These are phyloP conservation scores for Irineochytrium annulatum DNA, from an alignment of 192 early-diverging fungal genomes.

Conservation along the genomic window DNA sequence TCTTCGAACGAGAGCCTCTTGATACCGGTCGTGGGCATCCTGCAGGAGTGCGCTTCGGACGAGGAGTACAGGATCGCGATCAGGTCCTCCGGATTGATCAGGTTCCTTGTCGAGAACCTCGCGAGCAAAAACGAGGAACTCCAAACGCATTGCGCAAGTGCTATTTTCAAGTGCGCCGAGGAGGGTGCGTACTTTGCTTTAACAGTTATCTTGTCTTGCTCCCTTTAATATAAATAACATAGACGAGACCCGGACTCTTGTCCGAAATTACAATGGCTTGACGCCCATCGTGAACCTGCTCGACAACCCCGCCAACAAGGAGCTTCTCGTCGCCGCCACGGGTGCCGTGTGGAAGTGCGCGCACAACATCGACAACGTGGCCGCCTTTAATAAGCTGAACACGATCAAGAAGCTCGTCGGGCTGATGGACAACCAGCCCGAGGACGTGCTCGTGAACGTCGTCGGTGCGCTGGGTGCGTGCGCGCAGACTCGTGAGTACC, in stretches of 20 bases:
- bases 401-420: conserved; percentile 65
- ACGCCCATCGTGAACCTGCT: conserved; percentile 52
- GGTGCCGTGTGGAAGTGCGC: conserved; percentile 68
- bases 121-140: conserved; percentile 56
- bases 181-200: conserved; percentile 42
- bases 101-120: conserved; percentile 60
- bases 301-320: conserved; percentile 57
- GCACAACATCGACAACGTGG: conserved; percentile 61
- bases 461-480: conserved; percentile 63
- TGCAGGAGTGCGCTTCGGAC: conserved; percentile 60
- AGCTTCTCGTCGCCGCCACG: conserved; percentile 60
- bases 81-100: conserved; percentile 55
- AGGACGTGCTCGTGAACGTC: conserved; percentile 64
- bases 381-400: conserved; percentile 58
- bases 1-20: conserved; percentile 53
- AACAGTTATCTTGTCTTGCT: conserved; percentile 13
- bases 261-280: conserved; percentile 51
- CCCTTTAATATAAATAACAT: neutral
- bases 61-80: conserved; percentile 58
- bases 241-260: conserved; percentile 57
- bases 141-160: conserved; percentile 58
- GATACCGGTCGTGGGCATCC: conserved; percentile 62
- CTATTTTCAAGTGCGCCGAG: conserved; percentile 67
- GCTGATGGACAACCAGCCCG: conserved; percentile 64
- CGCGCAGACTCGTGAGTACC: conserved; percentile 50